Conservation (phyloP, 331 rosid species). For the Acacia concinna region DNA sequence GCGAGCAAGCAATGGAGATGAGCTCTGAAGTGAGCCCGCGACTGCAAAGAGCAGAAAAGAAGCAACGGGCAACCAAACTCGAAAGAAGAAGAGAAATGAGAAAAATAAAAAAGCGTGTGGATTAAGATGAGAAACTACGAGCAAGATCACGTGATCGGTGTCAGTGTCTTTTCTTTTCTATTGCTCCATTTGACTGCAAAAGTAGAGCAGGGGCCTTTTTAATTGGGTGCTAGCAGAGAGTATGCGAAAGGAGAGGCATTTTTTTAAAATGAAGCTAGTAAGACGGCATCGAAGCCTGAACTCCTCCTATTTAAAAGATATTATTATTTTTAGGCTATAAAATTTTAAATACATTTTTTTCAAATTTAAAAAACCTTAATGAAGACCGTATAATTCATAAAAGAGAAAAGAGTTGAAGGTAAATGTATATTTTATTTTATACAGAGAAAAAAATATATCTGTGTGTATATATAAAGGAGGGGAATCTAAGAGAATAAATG, state of each 20-base stretch:
- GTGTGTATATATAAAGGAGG: too few species aligned
- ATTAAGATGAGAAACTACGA: conserved; percentile 19
- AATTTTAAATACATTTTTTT: too few species aligned
- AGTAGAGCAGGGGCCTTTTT: background rate
- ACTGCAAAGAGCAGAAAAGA: background rate
- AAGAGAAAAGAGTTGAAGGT: too few species aligned
- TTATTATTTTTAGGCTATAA: too few species aligned
- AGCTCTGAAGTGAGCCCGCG: background rate
- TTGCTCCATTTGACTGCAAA: background rate
- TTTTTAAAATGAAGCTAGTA: too few species aligned
- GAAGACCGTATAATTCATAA: too few species aligned
- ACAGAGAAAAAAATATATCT: too few species aligned
- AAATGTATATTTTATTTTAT: too few species aligned
- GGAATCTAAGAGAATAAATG: too few species aligned
- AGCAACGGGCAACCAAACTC: background rate
- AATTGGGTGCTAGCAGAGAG: background rate
- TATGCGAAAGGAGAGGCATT: background rate
- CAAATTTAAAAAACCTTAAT: background rate
- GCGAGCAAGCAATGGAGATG: background rate
- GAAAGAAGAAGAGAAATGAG: background rate
- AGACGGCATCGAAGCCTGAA: too few species aligned
- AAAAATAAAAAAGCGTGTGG: conserved; percentile 41
- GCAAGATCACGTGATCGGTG: conserved; percentile 50
- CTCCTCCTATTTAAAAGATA: too few species aligned
- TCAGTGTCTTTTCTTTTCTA: conserved; percentile 29